Base-by-base conservation (phyloP, 805 yeast species). In the Blastobotrys mokoenaii region DNA sequence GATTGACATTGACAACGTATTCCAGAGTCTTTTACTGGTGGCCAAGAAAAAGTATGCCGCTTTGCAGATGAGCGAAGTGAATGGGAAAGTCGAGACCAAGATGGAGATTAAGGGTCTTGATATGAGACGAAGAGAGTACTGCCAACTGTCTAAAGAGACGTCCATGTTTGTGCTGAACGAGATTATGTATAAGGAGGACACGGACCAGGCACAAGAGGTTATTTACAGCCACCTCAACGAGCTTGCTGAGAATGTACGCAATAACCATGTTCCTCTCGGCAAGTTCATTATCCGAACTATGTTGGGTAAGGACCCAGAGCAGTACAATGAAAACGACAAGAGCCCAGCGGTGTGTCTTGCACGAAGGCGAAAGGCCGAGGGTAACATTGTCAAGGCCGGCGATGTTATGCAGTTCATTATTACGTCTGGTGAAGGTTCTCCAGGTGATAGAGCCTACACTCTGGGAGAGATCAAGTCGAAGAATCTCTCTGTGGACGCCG, bases 31-130 rank as follows among this genome's bases (percentile, higher is more conserved):
- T 44, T 70, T 93, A 46, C 68, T 93, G 43, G 95, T 87, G 62
- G 85, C 96, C n/a, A 93, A 93, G 70, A 93, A 93, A 77, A 93
- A 93, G 67, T 93, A 93, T 61, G 98, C 98, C 7, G 97, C 97
- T 1, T 70, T 89, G 68, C 83, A 80, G 56, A 77, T 76, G 27
- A 54, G 66, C 52, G 48, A 68, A 69, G 74, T 7, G 6, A 77
- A 67, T 69, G 84, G 88, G 8, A 74, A 76, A 9, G 77, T 82
- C 47, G 70, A 66, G 42, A 68, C 80, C 4, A 61, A 68, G 15
- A 69, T 90, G 51, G 97, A 93, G 63, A 96, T 90, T 38, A 93
- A 93, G 63, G 99, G 99, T 58, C 74, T 93, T 41, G 99, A 93
- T 69, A 82, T 93, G 95, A 80, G 77, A 59, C 88, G 98, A 64